Base-by-base conservation (phyloP, 495 filamentous ascomycete species). In the Lentithecium fluviatile region DNA sequence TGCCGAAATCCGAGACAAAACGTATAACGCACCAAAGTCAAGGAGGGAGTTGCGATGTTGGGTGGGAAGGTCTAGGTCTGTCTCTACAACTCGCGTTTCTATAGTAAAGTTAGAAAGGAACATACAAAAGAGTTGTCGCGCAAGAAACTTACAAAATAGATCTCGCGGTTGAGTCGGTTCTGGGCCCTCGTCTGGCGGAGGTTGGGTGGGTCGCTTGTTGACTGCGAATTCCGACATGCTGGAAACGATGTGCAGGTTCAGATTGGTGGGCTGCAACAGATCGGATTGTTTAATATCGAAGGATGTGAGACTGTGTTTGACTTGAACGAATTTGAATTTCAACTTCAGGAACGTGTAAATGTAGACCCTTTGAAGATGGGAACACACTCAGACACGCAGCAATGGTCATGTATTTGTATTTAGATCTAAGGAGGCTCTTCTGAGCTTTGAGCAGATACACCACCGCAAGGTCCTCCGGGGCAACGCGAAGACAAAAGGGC, bases 401-500 rank as follows among this genome's bases (percentile, higher is more conserved):
- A 32, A 3, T 52, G 32, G 5, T 64, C 26, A 19, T 62, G 43
- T 52, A 58, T 36, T 32, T 62, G 43, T 52, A 58, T 36, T 32
- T 52, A 29, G 17, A 10, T 13, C 12, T 15, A 13, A 54, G 32
- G 6, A 7, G 37, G 40, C 45, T 38, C 51, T 34, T 42, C 26
- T 17, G 52, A 56, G 45, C 59, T 50, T 42, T 40, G 11, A 25
- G 15, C 26, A 24, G 45, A 17, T 21, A 21, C 26, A 37, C 25
- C 42, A 21, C 19, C 46, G 45, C 24, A 13, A 36, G 56, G 20
- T 40, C 46, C 24, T 49, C 45, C 38, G 47, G 60, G 60, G 54
- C 60, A 58, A 64, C 52, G 25, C 25, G 45, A 57, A 53, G 53
- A 10, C 29, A 47, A 49, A 64, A 38, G 48, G 55, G 61, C 54